Evolutionary conservation across 2,329 filamentous ascomycete genomes (phyloP), one percentile per base, ranked within the genome.

Genomic region (Aspergillus terreus): DNA sequence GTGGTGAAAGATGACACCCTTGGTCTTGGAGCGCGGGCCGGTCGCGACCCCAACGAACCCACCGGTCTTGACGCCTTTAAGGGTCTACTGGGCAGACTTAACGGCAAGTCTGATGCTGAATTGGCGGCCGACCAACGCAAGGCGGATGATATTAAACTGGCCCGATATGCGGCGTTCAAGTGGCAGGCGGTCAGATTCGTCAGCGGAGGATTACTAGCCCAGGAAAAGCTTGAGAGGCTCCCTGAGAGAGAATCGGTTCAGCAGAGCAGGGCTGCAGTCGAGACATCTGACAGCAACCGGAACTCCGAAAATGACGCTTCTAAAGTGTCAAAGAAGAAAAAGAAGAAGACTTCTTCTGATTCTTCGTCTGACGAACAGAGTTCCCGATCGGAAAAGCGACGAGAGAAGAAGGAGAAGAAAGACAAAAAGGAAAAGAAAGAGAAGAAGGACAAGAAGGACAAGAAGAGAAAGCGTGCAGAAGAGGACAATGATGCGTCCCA

Each of bases 11-110:
- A 97, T 66, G 91, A 97, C 68, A 95, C 86, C 62, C 82, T 95
- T 41, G 94, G 94, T 2, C 77, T 99, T 41, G 94, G 94, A 27
- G 94, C 92, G 58, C 87, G 87, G 69, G 79, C 83, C 57, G 86
- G 86, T 49, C 84, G 83, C 62, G 85, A 86, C 58, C 75, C 78
- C 4, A 85, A 73, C 58, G 83, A 89, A 65, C 83, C 90, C 57
- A 95, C 92, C 19, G 94, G 92, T 0, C 79, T 97, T 35, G 88
- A 92, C 66, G 87, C 86, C 15, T 90, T 97, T 61, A 89, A 92
- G 65, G 89, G 90, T 57, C 76, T 99, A 4, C 76, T 99, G 17
- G 92, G 92, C 19, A 80, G 94, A 49, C 74, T 99, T 51, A 99
- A 99, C 70, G 94, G 92, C 46, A 94, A 90, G 70, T 85, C 82